Percentiles rank a stretch among this genome's conserved stretches.
Evolutionary conservation across 108 stramenopile genomes (phyloP).

Genomic region (Nitzschia inconspicua): DNA sequence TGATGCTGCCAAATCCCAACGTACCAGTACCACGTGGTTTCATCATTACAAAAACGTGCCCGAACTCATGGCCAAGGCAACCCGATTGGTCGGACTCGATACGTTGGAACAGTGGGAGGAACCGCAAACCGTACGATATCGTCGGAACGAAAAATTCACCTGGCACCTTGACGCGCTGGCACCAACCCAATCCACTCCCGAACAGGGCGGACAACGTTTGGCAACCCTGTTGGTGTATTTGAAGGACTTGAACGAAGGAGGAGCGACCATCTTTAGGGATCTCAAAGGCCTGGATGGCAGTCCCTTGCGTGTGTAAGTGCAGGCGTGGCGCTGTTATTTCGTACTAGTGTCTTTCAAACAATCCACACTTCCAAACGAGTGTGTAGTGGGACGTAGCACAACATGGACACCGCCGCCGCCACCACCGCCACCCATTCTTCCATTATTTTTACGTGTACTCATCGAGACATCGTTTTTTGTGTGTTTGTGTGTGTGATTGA

Average conservation of each 20-base stretch:
- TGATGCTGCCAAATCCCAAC: constrained; percentile 49
- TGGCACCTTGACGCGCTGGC: constrained; percentile 85
- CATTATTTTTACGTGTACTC: too few relatives aligned
- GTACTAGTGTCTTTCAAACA: not conserved
- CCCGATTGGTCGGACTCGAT: constrained; percentile 63
- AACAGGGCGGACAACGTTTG: constrained; percentile 60
- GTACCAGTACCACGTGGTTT: constrained; percentile 81
- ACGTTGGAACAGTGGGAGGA: constrained; percentile 74
- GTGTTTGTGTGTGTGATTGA: not conserved
- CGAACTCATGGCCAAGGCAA: constrained; percentile 77
- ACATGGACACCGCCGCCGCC: too few relatives aligned
- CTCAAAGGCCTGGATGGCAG: constrained; percentile 31
- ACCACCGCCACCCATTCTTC: too few relatives aligned
- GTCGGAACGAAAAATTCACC: constrained; percentile 71
- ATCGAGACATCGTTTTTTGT: not conserved
- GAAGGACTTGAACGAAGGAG: constrained; percentile 59
- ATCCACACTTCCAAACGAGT: not conserved
- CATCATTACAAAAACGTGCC: constrained; percentile 67
- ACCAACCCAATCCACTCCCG: constrained; percentile 33
- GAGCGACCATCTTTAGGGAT: constrained; percentile 83
- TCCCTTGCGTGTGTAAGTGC: constrained; percentile 46
- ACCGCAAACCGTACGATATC: constrained; percentile 80
- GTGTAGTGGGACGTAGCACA: not conserved
- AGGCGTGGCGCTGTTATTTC: not conserved
- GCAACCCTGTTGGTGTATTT: constrained; percentile 81